phyloP scores from a whole-genome alignment of 176 grass and related monocot species.

The Saccharum spontaneum region DNA sequence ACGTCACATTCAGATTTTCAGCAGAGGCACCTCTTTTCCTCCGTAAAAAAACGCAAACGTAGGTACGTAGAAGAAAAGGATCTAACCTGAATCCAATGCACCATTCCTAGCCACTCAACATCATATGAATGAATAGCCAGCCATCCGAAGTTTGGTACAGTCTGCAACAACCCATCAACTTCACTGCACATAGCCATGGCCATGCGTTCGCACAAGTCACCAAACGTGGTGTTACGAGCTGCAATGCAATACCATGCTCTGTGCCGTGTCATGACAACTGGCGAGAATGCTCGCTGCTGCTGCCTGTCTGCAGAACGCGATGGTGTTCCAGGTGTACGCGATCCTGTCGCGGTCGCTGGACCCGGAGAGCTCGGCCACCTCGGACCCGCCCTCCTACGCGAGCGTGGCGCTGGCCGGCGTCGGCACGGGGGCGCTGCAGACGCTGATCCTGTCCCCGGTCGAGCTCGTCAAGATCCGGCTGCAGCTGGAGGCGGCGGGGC shows the following conservation, averaged over 20 bases:
- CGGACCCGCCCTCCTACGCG: conserved; percentile 64
- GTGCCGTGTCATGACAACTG: neutral
- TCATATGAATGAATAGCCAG: neutral
- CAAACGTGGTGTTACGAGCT: no score
- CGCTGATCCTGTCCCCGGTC: conserved; percentile 73
- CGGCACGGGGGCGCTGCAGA: conserved; percentile 76
- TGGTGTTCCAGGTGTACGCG: conserved; percentile 93
- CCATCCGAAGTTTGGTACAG: no score
- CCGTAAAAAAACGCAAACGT: no score
- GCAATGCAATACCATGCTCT: neutral
- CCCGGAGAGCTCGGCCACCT: neutral
- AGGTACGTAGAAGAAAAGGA: no score
- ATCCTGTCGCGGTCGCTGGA: conserved; percentile 65
- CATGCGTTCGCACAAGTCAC: no score
- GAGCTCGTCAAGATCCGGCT: conserved; percentile 94
- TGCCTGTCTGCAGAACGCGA: conserved; percentile 59
- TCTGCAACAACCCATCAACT: no score
- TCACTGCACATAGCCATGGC: no score
- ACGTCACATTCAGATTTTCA: no score
- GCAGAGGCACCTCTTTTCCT: no score
- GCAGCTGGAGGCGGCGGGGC: conserved; percentile 52
- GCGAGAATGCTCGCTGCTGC: neutral
- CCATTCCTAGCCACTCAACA: neutral
- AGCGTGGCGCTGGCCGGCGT: conserved; percentile 79
- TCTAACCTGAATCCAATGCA: no score